phyloP scores from a whole-genome alignment of 2,329 filamentous ascomycete genomes.

The Alternaria brassicae region DNA sequence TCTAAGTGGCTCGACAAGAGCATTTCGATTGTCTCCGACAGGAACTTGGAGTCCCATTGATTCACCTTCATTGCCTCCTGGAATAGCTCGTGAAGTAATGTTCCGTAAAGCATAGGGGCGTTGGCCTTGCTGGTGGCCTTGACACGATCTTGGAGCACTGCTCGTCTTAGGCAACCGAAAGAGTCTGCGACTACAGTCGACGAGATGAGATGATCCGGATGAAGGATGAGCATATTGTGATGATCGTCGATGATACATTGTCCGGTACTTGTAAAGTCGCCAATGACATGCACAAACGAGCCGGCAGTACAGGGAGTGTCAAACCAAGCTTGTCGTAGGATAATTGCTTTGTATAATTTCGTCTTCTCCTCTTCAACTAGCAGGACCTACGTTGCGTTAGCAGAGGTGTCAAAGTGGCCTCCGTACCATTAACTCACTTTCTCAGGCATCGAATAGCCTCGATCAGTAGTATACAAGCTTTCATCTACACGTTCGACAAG shows the following conservation, averaged over 20 bases:
- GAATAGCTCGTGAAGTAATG: constrained; percentile 93
- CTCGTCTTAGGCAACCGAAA: constrained; percentile 86
- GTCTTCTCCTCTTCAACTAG: constrained; percentile 80
- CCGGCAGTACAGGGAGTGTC: constrained; percentile 78
- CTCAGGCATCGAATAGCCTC: constrained; percentile 67
- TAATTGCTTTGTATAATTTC: constrained; percentile 70
- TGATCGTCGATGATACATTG: constrained; percentile 84
- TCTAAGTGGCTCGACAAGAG: constrained; percentile 82
- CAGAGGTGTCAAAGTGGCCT: neutral
- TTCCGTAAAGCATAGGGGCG: constrained; percentile 86
- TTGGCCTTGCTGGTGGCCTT: constrained; percentile 86
- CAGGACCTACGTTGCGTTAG: constrained; percentile 68
- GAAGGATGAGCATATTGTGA: constrained; percentile 84
- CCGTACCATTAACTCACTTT: constrained; percentile 64
- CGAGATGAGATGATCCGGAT: constrained; percentile 94
- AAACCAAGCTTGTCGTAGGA: constrained; percentile 84
- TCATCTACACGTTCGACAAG: constrained; percentile 77
- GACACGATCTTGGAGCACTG: constrained; percentile 92
- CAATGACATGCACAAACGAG: constrained; percentile 86
- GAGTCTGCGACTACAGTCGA: constrained; percentile 97
- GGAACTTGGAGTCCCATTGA: constrained; percentile 74
- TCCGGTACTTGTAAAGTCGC: constrained; percentile 72
- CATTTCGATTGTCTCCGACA: constrained; percentile 70
- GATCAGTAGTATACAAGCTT: constrained; percentile 70
- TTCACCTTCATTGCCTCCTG: constrained; percentile 88